Conservation (phyloP, 2,329 filamentous ascomycete genomes). For the Alternaria sp. region DNA sequence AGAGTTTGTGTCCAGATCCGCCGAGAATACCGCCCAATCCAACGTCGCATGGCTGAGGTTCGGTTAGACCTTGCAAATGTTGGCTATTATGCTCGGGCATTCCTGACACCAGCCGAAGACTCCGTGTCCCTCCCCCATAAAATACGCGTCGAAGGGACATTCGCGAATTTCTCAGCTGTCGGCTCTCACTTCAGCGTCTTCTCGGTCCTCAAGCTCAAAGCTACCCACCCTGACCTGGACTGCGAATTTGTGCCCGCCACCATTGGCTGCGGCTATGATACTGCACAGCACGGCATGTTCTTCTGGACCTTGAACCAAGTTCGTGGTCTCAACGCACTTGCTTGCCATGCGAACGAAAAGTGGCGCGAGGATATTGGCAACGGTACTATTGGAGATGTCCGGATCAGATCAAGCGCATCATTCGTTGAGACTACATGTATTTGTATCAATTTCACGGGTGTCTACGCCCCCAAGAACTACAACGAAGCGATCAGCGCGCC, state of each 20-base stretch:
- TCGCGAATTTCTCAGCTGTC: rapidly evolving
- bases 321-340: neutral
- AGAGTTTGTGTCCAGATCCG: neutral
- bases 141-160: rapidly evolving
- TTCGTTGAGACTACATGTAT: neutral
- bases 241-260: neutral
- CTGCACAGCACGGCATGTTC: neutral
- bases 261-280: neutral
- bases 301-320: rapidly evolving
- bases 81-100: neutral
- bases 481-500: neutral
- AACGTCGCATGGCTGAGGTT: neutral
- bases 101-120: neutral
- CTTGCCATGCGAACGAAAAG: neutral
- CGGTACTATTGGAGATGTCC: neutral
- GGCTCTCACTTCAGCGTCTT: neutral
- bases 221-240: neutral
- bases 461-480: neutral
- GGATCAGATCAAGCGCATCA: neutral
- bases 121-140: neutral
- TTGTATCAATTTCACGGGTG: neutral
- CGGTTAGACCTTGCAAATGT: neutral
- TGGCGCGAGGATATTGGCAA: neutral
- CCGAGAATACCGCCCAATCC: neutral
- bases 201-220: neutral